Evolutionary conservation across 1,284 basidiomycete species (phyloP), one percentile per base, ranked within the genome.

Genomic region (Ustilago curta): DNA sequence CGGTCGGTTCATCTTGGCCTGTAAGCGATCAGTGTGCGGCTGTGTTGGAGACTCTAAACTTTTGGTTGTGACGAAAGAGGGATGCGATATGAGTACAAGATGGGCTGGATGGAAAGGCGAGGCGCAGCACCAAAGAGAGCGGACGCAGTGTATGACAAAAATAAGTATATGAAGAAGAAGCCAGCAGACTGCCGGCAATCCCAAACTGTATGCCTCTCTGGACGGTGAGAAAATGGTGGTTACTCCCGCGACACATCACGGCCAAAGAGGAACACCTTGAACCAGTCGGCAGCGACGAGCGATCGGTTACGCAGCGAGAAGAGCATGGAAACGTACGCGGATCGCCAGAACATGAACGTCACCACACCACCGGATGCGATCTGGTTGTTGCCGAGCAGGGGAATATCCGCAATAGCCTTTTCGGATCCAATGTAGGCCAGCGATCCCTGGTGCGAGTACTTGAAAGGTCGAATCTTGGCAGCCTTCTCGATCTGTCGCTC

Each of bases 381-480:
- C 52, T 65, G 62, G 53, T 76, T 79, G 57, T 75, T 70, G 54
- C 68, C 67, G 35, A 77, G 63, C 27, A 71, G 44, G 8, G 75
- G 78, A 44, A 82, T 62, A 27, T 82, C 78, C n/a, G 78, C 78
- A 49, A 83, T 80, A 21, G 81, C 81, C 55, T 66, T 73, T 42
- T 83, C 79, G 35, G 61, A 65, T 16, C 81, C 81, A 50, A 81
- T 80, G 66, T 81, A 83, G 18, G 81, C 81, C 42, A 83, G 69
- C 55, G 73, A 77, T 27, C 81, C 80, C 56, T 76, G 70, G 65
- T 80, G 77, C 23, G 80, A 66, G 68, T 78, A 83, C 51, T 81
- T 69, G 78, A 83, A 83, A 8, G 78, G 76, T 40, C 73, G 73
- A 31, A 83, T 60, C 61, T 76, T 73, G 59, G 63, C 69, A 0